Percentiles rank a stretch among this genome's conserved stretches.
phyloP scores from a whole-genome alignment of 1,139 yeast species.

The Saccharomycopsis phalli region DNA sequence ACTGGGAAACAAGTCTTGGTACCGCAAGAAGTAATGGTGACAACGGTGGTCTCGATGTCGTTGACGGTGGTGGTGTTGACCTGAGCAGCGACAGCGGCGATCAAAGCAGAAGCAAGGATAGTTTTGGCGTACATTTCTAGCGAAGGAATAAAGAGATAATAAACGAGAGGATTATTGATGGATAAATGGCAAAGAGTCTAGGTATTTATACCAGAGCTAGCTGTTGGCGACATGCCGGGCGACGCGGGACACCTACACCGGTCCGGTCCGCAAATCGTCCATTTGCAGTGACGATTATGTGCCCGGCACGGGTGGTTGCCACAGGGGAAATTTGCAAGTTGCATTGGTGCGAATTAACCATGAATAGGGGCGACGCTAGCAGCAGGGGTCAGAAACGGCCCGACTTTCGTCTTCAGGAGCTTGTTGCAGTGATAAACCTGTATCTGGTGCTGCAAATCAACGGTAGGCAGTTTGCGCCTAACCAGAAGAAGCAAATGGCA shows the following conservation, averaged over 20 bases:
- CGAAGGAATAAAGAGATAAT: background rate
- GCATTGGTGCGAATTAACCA: background rate
- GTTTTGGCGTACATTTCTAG: constrained; percentile 7
- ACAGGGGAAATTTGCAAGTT: background rate
- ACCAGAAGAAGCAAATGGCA: constrained; percentile 3
- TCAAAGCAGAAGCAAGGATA: constrained; percentile 5
- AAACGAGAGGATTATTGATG: constrained; percentile 3
- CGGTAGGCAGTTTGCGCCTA: constrained; percentile 9
- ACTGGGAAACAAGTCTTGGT: constrained; percentile 7
- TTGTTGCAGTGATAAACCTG: constrained; percentile 6
- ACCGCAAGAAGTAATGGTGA: constrained; percentile 21
- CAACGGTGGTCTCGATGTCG: constrained; percentile 21
- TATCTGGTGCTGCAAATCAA: constrained; percentile 11
- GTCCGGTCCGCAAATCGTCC: background rate
- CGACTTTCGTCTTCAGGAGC: constrained; percentile 6
- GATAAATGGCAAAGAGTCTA: no score
- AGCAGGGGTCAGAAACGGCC: background rate
- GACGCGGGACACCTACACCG: background rate
- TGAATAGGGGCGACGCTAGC: background rate
- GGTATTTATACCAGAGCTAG: no score
- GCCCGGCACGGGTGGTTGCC: background rate
- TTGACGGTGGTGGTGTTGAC: constrained; percentile 7
- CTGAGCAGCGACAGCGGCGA: constrained; percentile 5
- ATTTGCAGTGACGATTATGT: background rate
- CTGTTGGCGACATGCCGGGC: no score